phyloP scores from a whole-genome alignment of 2,329 filamentous ascomycete genomes.

The Beauveria scarabaeidicola region DNA sequence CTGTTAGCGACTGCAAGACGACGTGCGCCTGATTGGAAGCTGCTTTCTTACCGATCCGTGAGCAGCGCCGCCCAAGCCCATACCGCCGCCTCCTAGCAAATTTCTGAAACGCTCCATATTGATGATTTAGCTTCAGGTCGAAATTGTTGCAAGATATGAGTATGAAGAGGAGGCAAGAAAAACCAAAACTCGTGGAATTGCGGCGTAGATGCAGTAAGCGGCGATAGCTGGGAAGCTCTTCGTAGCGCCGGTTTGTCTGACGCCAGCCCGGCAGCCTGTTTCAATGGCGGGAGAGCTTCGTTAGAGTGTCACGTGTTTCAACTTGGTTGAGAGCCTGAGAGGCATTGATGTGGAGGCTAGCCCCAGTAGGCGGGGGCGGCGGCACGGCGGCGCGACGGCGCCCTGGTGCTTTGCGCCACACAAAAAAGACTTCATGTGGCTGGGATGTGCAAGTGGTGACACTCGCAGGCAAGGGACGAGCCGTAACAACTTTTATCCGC shows the following conservation, averaged over 20 bases:
- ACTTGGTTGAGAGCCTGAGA: neutral
- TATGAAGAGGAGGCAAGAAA: neutral
- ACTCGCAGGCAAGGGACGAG: neutral
- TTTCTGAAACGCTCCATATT: slow-evolving; percentile 87
- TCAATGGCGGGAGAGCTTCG: neutral
- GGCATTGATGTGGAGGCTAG: neutral
- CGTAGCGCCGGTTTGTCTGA: slow-evolving; percentile 9
- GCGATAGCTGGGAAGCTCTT: slow-evolving; percentile 5
- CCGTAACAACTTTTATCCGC: slow-evolving; percentile 10
- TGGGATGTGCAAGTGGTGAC: neutral
- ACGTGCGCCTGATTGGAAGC: neutral
- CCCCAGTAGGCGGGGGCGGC: neutral
- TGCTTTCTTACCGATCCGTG: slow-evolving; percentile 30
- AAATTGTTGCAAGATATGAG: neutral
- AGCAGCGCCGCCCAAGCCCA: slow-evolving; percentile 49
- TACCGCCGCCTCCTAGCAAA: slow-evolving; percentile 71
- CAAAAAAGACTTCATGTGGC: neutral
- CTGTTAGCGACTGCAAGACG: slow-evolving; percentile 12
- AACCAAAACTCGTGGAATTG: neutral
- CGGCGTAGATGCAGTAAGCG: neutral
- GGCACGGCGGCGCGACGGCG: too few relatives aligned
- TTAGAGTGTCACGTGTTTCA: neutral
- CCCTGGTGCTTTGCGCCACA: too few relatives aligned
- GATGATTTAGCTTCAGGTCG: slow-evolving; percentile 17
- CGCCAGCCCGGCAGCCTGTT: slow-evolving; percentile 11